phyloP scores from a whole-genome alignment of 2,329 filamentous ascomycete genomes.

The Penicillium glabrum region DNA sequence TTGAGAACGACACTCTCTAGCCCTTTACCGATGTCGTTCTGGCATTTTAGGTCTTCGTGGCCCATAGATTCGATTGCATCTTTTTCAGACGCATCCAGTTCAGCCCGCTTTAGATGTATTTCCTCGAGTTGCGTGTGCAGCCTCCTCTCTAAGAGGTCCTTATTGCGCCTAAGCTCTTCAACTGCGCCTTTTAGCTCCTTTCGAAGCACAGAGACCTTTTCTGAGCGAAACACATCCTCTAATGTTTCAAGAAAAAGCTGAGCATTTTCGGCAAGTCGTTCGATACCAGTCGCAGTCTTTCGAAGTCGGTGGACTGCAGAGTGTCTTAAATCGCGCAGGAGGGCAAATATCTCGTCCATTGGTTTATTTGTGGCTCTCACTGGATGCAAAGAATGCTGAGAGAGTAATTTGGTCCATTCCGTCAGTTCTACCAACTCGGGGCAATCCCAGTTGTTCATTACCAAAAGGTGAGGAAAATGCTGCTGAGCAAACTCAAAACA shows the following conservation, averaged over 20 bases:
- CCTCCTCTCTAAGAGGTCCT: background rate
- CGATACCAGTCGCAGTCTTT: constrained; percentile 5
- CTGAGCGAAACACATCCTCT: background rate
- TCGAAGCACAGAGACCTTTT: background rate
- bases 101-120: background rate
- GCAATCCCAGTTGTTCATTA: background rate
- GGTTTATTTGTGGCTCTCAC: background rate
- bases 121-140: background rate
- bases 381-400: background rate
- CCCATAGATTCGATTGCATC: no score
- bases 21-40: no score
- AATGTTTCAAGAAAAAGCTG: constrained; percentile 7
- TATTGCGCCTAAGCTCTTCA: background rate
- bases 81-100: no score
- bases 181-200: background rate
- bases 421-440: background rate
- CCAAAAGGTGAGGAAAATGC: background rate
- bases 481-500: background rate
- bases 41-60: no score
- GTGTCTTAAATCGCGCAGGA: constrained; percentile 1
- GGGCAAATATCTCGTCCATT: background rate
- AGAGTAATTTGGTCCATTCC: background rate
- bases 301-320: constrained; percentile 10
- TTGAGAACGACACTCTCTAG: no score
- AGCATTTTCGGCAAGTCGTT: constrained; percentile 10